phyloP scores from a whole-genome alignment of 2,329 filamentous ascomycete species.

The Xylariaceae sp. region DNA sequence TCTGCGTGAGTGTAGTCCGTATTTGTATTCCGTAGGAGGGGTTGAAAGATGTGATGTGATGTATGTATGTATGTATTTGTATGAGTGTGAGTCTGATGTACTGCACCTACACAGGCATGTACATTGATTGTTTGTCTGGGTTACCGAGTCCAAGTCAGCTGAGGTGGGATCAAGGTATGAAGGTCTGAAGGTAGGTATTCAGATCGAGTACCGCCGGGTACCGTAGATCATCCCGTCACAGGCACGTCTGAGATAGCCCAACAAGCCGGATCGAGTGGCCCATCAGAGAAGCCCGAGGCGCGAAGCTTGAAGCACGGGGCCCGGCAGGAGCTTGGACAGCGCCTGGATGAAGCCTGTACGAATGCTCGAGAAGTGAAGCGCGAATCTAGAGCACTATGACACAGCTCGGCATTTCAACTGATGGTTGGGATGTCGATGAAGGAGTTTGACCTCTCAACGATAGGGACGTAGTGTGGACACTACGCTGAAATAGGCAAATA shows the following conservation, averaged over 20 bases:
- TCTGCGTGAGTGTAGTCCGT: background rate
- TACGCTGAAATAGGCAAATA: background rate
- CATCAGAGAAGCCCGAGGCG: constrained; percentile 4
- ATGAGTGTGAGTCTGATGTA: background rate
- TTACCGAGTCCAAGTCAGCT: background rate
- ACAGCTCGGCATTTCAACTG: constrained; percentile 14
- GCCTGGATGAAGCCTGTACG: too few relatives aligned
- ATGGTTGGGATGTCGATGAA: background rate
- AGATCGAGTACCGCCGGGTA: background rate
- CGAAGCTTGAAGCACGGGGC: background rate
- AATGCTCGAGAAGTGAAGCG: background rate
- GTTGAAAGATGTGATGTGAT: background rate
- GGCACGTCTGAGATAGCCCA: constrained; percentile 9
- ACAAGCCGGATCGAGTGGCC: constrained; percentile 9
- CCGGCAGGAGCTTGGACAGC: too few relatives aligned
- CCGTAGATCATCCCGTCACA: background rate
- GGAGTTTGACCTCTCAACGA: background rate
- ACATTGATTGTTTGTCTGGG: background rate
- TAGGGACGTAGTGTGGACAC: background rate
- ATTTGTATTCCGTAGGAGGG: too few relatives aligned
- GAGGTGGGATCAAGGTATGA: background rate
- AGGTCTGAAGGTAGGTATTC: background rate
- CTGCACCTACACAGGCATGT: background rate
- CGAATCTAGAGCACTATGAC: constrained; percentile 16
- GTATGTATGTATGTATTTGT: background rate